Evolutionary conservation across 495 filamentous ascomycete species (phyloP), one percentile per base, ranked within the genome.

Genomic region (Chaetomium tenue): DNA sequence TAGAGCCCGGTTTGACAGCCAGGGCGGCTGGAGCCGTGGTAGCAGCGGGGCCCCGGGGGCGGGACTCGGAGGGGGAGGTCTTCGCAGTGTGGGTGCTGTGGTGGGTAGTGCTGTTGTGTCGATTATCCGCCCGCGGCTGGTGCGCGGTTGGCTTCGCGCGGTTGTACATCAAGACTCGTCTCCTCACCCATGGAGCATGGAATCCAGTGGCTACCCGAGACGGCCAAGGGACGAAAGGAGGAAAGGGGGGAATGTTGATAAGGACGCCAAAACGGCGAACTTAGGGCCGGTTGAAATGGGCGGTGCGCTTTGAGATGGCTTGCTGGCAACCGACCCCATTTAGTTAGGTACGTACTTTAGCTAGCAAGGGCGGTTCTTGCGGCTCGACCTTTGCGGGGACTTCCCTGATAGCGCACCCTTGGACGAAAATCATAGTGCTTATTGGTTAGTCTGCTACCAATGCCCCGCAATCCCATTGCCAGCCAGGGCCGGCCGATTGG

Each of bases 141-240:
- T 67, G 68, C 66, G 68, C 72, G 65, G 70, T 62, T 61, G 70
- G 53, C 67, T 51, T 68, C 53, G 63, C 64, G 68, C 69, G 66
- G 70, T 67, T 71, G 70, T 63, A 72, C 72, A 74, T 74, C 60
- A 70, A 74, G 66, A 63, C 58, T 30, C 55, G 46, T 39, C 47
- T 58, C 65, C 58, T 63, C 58, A 44, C 70, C 70, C 71, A 72
- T 74, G 68, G 61, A 66, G 62, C 61, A 65, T 51, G 37, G 28
- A 51, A 55, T 42, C 15, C 39, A 37, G 18, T 26, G 37, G 26
- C 37, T 25, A 37, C 26, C 52, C 48, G 13, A 37, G 33, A 42
- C 33, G 30, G 56, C 16, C 16, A 54, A 48, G 25, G 56, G 28
- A 30, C 28, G 3, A 30, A 46, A 37, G 16, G 13, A 26, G 11